A percentile compares a stretch with the other conserved stretches of the same genome.
Evolutionary conservation across 306 rosid species (phyloP).

Genomic region (Trifolium repens): DNA sequence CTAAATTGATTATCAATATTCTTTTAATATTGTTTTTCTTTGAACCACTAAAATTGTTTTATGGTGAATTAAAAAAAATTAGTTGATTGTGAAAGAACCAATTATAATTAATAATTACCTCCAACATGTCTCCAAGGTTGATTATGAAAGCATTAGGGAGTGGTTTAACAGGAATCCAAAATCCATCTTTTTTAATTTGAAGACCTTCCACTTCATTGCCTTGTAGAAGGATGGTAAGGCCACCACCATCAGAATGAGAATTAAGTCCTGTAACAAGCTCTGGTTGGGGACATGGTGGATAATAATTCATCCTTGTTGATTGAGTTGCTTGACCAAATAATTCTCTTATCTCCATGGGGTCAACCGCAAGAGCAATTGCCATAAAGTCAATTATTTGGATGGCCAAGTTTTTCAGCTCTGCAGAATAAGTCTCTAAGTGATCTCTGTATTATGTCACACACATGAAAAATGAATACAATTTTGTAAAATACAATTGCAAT

Average conservation of each 20-base stretch:
- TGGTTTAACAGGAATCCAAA: conserved; percentile 36
- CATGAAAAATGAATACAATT: background rate
- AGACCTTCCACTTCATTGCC: conserved; percentile 41
- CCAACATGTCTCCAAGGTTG: conserved; percentile 48
- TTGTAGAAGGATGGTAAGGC: conserved; percentile 38
- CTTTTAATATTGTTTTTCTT: too few relatives aligned
- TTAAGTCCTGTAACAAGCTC: conserved; percentile 39
- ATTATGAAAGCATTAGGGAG: conserved; percentile 31
- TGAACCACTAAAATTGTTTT: too few relatives aligned
- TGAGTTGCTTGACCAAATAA: conserved; percentile 34
- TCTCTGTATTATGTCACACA: conserved; percentile 2
- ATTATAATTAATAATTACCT: conserved; percentile 31
- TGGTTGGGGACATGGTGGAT: conserved; percentile 51
- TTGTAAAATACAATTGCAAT: background rate
- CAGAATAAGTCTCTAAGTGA: conserved; percentile 28
- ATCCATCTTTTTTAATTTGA: conserved; percentile 35
- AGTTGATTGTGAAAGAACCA: background rate
- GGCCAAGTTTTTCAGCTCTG: conserved; percentile 6
- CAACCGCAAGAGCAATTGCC: conserved; percentile 36
- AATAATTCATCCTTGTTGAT: conserved; percentile 44
- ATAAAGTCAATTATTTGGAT: conserved; percentile 28
- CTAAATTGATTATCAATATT: too few relatives aligned
- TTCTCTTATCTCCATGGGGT: conserved; percentile 27
- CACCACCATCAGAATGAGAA: conserved; percentile 44
- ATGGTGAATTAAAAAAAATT: too few relatives aligned